These are phyloP conservation scores for Ceratonia siliqua DNA, from an alignment of 306 rosid species.

Conservation along the genomic window DNA sequence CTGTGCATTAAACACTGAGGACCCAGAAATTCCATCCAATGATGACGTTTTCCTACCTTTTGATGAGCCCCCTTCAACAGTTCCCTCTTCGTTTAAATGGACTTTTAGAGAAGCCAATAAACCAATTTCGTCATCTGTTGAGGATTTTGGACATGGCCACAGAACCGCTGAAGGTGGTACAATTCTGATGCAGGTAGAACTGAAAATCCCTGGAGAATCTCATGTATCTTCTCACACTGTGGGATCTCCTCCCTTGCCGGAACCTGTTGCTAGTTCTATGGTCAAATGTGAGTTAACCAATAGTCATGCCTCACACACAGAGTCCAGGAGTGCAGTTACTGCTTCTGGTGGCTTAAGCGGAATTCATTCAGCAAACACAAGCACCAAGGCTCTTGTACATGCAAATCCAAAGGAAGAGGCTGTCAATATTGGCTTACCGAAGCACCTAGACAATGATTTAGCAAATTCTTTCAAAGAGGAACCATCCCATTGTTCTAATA, in stretches of 20 bases:
- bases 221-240: slow-evolving; percentile 46
- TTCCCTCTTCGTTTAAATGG: slow-evolving; percentile 26
- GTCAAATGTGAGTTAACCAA: slow-evolving; percentile 42
- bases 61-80: slow-evolving; percentile 43
- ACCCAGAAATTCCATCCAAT: slow-evolving; percentile 75
- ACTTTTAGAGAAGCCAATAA: slow-evolving; percentile 36
- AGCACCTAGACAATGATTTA: slow-evolving; percentile 38
- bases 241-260: slow-evolving; percentile 44
- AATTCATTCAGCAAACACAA: slow-evolving; percentile 38
- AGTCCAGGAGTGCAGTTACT: slow-evolving; percentile 43
- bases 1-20: slow-evolving; percentile 67
- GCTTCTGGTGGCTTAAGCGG: slow-evolving; percentile 41
- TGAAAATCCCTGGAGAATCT: slow-evolving; percentile 44
- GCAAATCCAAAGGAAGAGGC: slow-evolving; percentile 46
- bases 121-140: slow-evolving; percentile 45
- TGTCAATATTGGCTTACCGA: slow-evolving; percentile 33
- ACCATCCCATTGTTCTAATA: neutral
- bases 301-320: slow-evolving; percentile 35
- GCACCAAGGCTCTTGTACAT: slow-evolving; percentile 36
- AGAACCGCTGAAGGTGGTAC: slow-evolving; percentile 44
- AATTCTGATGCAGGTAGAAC: slow-evolving; percentile 45
- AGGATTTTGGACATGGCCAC: slow-evolving; percentile 42
- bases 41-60: slow-evolving; percentile 67
- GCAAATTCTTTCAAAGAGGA: slow-evolving; percentile 40
- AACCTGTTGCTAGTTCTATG: slow-evolving; percentile 44